Evolutionary conservation across 176 grass and related monocot genomes (phyloP), one percentile per base, ranked within the genome.

Genomic region (Panicum miliaceum): DNA sequence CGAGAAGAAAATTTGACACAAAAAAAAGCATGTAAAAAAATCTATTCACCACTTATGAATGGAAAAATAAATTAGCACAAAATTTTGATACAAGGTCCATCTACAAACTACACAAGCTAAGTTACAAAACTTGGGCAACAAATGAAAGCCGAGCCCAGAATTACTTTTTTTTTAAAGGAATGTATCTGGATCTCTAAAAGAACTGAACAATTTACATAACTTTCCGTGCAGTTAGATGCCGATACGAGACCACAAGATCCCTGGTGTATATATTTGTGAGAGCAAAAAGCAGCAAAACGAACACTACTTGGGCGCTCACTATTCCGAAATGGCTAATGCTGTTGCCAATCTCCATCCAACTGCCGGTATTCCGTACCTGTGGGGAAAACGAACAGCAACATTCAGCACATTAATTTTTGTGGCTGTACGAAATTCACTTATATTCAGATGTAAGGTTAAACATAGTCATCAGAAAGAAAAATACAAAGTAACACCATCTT

Each of bases 341-440:
- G 76, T 94, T 97, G 40, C 95, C 95, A 58, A 94, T 97, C 86
- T 97, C 95, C 95, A 97, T 97, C 95, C 95, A 97, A 57, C 95
- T 97, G 14, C 95, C 95, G 1, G 92, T 94, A 83, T 94, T 97
- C 67, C 89, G 86, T 63, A 97, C 92, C 95, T 97, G 79, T 19
- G 8, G 54, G 22, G 26, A 58, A 62, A 82, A 72, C 26, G 27
- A 90, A 82, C 23, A 84, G 40, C 15, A 35, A 78, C 0, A 85
- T 71, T 73, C 4, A 64, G 47, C 72, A 42, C 7, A 25, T 1
- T 26, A 53, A 76, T 73, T 83, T 45, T 25, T 41, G 48, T 38
- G 6, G 4, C 20, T 23, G 56, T 46, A 65, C 7, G 35, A 90
- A 71, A 32, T 73, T 48, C 47, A 48, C 59, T 68, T 59, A 13